Base-by-base conservation (phyloP, 768 basidiomycete genomes). In the Termitomyces sp. region DNA sequence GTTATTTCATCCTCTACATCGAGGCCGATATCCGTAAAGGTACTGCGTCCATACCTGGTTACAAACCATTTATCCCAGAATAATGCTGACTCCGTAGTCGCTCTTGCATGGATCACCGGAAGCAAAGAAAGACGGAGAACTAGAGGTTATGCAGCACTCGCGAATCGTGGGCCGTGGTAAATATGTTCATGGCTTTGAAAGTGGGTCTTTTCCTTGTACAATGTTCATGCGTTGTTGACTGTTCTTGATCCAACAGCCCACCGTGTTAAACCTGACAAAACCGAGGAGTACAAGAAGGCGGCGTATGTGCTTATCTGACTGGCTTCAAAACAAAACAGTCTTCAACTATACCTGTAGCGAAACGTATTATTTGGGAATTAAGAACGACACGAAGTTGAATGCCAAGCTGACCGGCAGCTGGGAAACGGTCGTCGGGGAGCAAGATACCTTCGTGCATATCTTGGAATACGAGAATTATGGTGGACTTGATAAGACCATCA, bases 401-500 rank as follows among this genome's bases (percentile, higher is more conserved):
- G 87, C 96, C 54, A 94, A 96, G 69, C 77, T 98, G 56, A 92
- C 89, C 0, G 97, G 96, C 21, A 90, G 86, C 62, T 99, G 93
- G 91, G 95, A 98, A 71, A 85, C 88, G 1, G 63, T 90, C 19
- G 81, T 98, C 30, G 97, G 97, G 41, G 85, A 92, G 56, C 88
- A 94, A 57, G 97, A 98, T 64, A 85, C 82, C 2, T 96, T 93
- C 67, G 60, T 76, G 57, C 74, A 80, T 64, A 92, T 96, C 60
- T 75, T 97, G 28, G 96, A 98, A 71, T 96, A 96, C 67, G 93
- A 97, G 73, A 94, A 95, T 58, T 91, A 93, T 69, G 83, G 79
- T 32, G 94, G 94, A 10, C 92, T 84, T 60, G 96, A 98, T 73
- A 84, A 84, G 69, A 84, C 87, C 19, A 79, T 77, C 44, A 69